These are phyloP conservation scores for Ceratocystis eucalypticola DNA, from an alignment of 2,329 filamentous ascomycete genomes.

Conservation along the genomic window DNA sequence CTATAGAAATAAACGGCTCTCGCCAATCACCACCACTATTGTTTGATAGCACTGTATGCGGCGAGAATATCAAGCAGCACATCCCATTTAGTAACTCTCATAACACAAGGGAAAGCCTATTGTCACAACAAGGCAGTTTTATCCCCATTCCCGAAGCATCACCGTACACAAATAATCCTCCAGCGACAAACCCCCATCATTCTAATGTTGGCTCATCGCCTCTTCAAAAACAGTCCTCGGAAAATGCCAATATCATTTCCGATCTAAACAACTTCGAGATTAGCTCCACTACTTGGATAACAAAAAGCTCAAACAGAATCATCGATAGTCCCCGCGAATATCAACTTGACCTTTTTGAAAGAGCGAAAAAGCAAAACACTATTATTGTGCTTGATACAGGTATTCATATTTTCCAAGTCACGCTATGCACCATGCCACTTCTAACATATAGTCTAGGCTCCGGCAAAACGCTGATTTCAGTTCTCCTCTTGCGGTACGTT, in stretches of 20 bases:
- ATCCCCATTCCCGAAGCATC: no score
- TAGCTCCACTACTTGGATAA: constrained; percentile 12
- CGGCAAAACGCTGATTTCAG: constrained; percentile 93
- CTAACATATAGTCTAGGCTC: constrained; percentile 42
- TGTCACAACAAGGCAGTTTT: no score
- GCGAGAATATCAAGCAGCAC: no score
- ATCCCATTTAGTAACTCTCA: no score
- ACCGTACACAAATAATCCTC: no score
- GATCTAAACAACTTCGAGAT: neutral
- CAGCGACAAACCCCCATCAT: no score
- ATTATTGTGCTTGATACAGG: constrained; percentile 92
- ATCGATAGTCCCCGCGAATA: constrained; percentile 77
- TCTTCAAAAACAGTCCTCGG: neutral
- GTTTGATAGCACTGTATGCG: no score
- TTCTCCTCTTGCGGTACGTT: constrained; percentile 62
- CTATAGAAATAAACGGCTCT: no score
- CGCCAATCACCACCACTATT: no score
- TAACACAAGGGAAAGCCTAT: no score
- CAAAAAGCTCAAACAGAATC: constrained; percentile 34
- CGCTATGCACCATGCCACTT: constrained; percentile 18
- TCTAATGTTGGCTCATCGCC: neutral
- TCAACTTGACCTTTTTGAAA: constrained; percentile 80
- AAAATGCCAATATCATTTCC: neutral
- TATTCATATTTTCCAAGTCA: neutral
- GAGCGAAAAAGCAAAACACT: constrained; percentile 69